Base-by-base conservation (phyloP, 495 filamentous ascomycete species). In the Rhizodiscina lignyota region DNA sequence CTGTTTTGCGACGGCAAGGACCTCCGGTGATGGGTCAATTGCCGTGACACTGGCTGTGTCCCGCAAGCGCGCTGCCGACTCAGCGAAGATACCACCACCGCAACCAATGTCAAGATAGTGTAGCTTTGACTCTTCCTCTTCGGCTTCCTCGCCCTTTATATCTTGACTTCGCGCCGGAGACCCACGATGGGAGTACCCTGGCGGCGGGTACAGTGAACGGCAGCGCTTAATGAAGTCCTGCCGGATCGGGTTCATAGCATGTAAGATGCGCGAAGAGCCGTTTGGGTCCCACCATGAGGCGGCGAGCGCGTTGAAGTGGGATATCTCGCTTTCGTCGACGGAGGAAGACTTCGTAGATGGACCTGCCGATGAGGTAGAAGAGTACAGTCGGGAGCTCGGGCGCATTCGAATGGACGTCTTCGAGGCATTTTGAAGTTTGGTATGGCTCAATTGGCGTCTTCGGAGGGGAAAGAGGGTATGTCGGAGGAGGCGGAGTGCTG, bases 231-330 rank as follows among this genome's bases (percentile, higher is more conserved):
- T 89, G 61, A 96, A 96, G 50, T 83, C 75, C 56, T 94, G 84
- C 21, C 89, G 84, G 28, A 91, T 72, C 6, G 91, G 89, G 63
- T 97, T 96, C 89, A 97, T 96, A 32, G 91, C 75, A 56, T 96
- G 91, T 2, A 97, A 75, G 42, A 93, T 74, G 11, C 86, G 74
- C 0, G 84, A 94, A 15, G 84, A 74, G 35, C 89, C 89, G 58
- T 91, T 75, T 2, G 89, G 82, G 58, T 96, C 91, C 89, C 89
- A 97, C 89, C 89, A 97, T 48, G 74, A 75, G 46, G 77, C 80
- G 49, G 91, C 89, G 40, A 97, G 83, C 42, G 74, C 69, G 48
- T 83, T 81, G 68, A 97, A 97, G 61, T 97, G 89, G 27, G 82
- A 78, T 39, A 96, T 66, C 62, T 97, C 89, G 49, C 72, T 65